Evolutionary conservation across 495 filamentous ascomycete species (phyloP), one percentile per base, ranked within the genome.

Genomic region (Penicillium pancosmium): DNA sequence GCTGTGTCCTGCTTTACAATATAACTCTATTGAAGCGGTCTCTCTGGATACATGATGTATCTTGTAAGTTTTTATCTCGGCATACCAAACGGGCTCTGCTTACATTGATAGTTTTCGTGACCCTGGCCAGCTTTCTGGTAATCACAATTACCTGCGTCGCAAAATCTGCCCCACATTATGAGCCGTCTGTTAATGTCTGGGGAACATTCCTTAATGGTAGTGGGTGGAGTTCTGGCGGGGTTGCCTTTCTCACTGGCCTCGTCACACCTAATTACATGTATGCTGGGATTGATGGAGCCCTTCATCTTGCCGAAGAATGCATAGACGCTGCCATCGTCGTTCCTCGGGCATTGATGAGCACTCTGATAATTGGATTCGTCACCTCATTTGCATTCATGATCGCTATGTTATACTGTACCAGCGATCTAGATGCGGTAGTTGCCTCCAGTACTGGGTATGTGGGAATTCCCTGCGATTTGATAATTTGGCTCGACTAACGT

Each of bases 221-320:
- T 16, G 72, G 70, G 6, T 74, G 72, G 72, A 55, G 56, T 5
- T 68, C 64, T 10, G 54, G 60, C 27, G 71, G 65, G 2, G 44
- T 72, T 38, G 66, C 57, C 21, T 73, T 72, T 50, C 52, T 72
- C 1, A 71, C 64, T 10, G 70, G 72, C 5, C 53, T 76, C 15
- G 60, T 72, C 21, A 68, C 59, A 2, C 61, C 67, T 0, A 66
- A 66, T 10, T 70, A 64, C 40, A 69, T 70, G 60, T 72, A 68
- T 50, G 70, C 60, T 18, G 70, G 72, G 4, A 62, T 76, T 38
- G 73, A 76, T 50, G 72, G 70, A 16, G 70, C 68, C 7, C 19
- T 73, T 5, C 73, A 76, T 56, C 52, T 76, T 11, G 72, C 70
- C 0, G 72, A 76, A 51, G 72, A 76, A 41, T 66, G 68, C 50